phyloP scores from a whole-genome alignment of 2,329 filamentous ascomycete genomes.

The Alternaria panax region DNA sequence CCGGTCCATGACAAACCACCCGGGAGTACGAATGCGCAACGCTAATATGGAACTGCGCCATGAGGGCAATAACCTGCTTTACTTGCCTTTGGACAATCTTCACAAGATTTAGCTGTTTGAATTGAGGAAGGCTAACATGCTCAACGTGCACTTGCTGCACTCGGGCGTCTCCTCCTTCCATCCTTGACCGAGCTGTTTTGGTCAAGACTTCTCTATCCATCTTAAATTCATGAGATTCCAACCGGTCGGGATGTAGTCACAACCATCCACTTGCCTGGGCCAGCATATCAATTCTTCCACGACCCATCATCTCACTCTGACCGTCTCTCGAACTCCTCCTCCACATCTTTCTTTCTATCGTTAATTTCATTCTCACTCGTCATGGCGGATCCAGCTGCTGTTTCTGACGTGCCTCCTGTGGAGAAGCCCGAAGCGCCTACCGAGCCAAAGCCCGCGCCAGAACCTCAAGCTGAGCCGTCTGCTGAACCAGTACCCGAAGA shows the following conservation, averaged over 20 bases:
- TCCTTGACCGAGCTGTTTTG: not conserved
- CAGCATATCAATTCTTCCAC: not conserved
- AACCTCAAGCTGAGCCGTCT: not conserved
- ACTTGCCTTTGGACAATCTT: not conserved
- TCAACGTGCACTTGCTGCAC: not conserved
- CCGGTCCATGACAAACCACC: not conserved
- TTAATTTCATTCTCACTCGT: not conserved
- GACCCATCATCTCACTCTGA: not conserved
- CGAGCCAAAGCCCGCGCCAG: not conserved
- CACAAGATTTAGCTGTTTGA: not conserved
- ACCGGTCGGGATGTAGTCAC: not conserved
- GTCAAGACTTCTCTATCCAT: constrained; percentile 3
- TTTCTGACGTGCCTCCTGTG: not conserved
- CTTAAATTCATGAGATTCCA: not conserved
- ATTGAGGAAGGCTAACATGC: not conserved
- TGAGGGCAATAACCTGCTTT: not conserved
- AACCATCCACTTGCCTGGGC: constrained; percentile 2
- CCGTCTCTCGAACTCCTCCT: not conserved
- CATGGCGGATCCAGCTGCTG: not conserved
- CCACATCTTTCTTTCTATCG: not conserved
- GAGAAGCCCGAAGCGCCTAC: not conserved
- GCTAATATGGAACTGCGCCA: not conserved
- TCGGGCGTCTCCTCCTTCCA: not conserved
- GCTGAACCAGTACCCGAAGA: not conserved
- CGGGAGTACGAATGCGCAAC: not conserved